Evolutionary conservation across 768 basidiomycete species (phyloP), one percentile per base, ranked within the genome.

Genomic region (Atractiella rhizophila): DNA sequence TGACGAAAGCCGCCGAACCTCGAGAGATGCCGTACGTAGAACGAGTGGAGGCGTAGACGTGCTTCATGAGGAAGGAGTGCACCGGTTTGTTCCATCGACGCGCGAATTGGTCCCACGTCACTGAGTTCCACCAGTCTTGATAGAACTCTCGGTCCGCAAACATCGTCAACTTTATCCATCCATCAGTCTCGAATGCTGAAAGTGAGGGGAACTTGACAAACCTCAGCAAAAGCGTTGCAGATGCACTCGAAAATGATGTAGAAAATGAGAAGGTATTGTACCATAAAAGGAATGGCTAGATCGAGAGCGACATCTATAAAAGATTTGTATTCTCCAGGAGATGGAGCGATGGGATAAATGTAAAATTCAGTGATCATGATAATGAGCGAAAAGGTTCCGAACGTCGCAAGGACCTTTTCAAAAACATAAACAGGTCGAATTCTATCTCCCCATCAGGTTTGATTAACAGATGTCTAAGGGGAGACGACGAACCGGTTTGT

Each of bases 21-120:
- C 68, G 70, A 31, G 79, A 77, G 38, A 91, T 59, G 44, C 69
- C 66, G 57, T 79, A 76, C 39, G 72, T 68, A 33, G 69, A 63
- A 42, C 88, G 80, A 6, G 80, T 71, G 9, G 83, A 76, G 3
- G 83, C 75, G 51, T 98, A 98, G 25, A 98, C 85, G 56, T 98
- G 91, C 10, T 82, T 73, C 15, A 96, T 67, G 28, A 98, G 69
- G 68, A 81, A 81, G n/a, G 68, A 67, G 50, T 96, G 75, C 25
- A 94, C 88, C 10, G 88, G 88, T 31, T 80, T 83, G 62, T 96
- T 96, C 88, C 91, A 96, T 62, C 88, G 86, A 32, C 91, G 73
- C 4, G 86, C 79, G 57, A 88, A 94, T 58, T 94, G 82, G 50
- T 94, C 88, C 79, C 78, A 85, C 2, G 82, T 80, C 0, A 76